Evolutionary conservation across 2,329 filamentous ascomycete genomes (phyloP).

Genomic region (Nemania diffusa): DNA sequence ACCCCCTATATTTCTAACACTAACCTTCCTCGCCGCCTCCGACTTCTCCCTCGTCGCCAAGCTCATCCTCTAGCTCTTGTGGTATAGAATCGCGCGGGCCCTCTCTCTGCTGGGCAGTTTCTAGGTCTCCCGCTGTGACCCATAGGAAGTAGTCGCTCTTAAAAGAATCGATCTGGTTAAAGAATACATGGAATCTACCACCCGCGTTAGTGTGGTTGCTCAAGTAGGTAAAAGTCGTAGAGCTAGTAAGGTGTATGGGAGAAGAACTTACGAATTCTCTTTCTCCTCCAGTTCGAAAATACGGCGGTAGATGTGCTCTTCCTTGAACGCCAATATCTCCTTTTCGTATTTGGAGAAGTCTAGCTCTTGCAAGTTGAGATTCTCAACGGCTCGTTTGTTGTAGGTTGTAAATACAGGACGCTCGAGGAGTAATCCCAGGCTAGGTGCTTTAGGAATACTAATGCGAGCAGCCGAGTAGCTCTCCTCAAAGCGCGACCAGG

Average conservation of each 20-base stretch:
- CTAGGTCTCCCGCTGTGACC: conserved; percentile 75
- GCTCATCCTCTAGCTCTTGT: conserved; percentile 55
- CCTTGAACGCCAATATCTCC: conserved; percentile 88
- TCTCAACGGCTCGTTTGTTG: conserved; percentile 75
- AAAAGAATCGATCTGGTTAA: conserved; percentile 82
- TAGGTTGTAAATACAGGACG: conserved; percentile 91
- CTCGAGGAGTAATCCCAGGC: conserved; percentile 87
- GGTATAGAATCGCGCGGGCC: conserved; percentile 56
- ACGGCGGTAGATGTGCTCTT: conserved; percentile 87
- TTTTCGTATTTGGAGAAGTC: conserved; percentile 82
- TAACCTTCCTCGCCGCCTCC: conserved; percentile 57
- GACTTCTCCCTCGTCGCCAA: conserved; percentile 66
- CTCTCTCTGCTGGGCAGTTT: conserved; percentile 63
- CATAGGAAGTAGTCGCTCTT: conserved; percentile 78
- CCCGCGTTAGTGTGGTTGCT: conserved; percentile 33
- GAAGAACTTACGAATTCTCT: conserved; percentile 78
- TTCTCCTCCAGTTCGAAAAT: conserved; percentile 92
- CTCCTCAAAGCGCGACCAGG: conserved; percentile 74
- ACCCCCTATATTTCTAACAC: no score
- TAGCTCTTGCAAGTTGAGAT: conserved; percentile 73
- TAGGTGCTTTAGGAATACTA: conserved; percentile 93
- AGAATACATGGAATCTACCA: conserved; percentile 77
- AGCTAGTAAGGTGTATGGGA: background rate
- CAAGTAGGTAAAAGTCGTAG: background rate
- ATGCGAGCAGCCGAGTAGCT: conserved; percentile 79